Evolutionary conservation across 2,329 filamentous ascomycete species (phyloP), one percentile per base, ranked within the genome.

Genomic region (Aspergillus flavus): DNA sequence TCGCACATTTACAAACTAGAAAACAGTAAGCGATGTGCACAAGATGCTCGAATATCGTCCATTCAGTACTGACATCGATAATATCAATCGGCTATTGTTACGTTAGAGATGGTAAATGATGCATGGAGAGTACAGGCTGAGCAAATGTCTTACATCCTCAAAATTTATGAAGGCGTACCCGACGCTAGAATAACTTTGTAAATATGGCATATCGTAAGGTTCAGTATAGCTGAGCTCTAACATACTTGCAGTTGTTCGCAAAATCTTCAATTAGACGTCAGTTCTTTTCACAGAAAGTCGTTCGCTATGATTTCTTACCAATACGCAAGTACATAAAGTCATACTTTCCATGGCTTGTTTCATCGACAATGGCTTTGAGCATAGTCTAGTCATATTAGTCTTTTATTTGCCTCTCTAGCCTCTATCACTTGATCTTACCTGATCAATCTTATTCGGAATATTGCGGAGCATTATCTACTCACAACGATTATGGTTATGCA

Each of bases 161-260:
- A 98, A 97, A 78, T 99, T 97, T 80, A 99, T 93, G 79, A 98
- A 99, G 0, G 93, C 94, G 78, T 98, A 98, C 53, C 95, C 95
- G 63, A 98, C 94, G 75, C 93, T 96, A 62, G 16, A 58, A 28
- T 23, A 28, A 21, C 14, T 26, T 34, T 52, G 45, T 68, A 19
- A 70, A 59, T 60, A 30, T 56, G 34, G 19, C 19, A 48, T 2
- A 23, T 12, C 4, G n/a, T 28, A 26, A 55, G 11, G 45, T 28
- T n/a, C 2, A 39, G 39, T n/a, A 52, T 28, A 30, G 56, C 12
- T 23, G 10, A 21, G 39, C 2, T 23, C 43, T 50, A 28, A 83
- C 89, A 80, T 78, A 92, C 89, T 93, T 94, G 89, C 91, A 93
- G 66, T 92, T 88, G 71, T 93, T 92, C 59, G 87, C 88, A 70